phyloP scores from a whole-genome alignment of 768 basidiomycete species.

The Xerocomellus intermedius region DNA sequence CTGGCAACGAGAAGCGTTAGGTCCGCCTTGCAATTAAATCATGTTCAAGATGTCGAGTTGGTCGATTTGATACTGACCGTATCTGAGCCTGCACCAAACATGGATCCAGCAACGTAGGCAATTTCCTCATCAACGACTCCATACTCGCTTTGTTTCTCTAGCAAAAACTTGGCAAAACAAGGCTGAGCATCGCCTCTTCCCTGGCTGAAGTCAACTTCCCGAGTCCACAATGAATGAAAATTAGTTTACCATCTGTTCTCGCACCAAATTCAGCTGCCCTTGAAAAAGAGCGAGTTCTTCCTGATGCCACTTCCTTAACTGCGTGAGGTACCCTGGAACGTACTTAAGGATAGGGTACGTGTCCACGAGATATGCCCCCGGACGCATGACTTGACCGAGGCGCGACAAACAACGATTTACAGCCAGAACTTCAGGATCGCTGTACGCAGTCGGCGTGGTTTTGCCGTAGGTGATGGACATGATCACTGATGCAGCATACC shows the following conservation, averaged over 20 bases:
- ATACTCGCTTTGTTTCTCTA: conserved; percentile 36
- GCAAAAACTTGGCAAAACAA: conserved; percentile 37
- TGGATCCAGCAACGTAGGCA: conserved; percentile 39
- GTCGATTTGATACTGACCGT: conserved; percentile 28
- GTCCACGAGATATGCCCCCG: conserved; percentile 30
- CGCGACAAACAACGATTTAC: conserved; percentile 27
- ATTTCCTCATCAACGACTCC: conserved; percentile 35
- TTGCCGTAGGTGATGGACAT: conserved; percentile 42
- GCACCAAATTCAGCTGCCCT: conserved; percentile 29
- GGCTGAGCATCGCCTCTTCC: conserved; percentile 21
- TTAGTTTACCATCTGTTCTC: conserved; percentile 29
- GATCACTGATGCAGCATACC: conserved; percentile 39
- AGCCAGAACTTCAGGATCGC: conserved; percentile 35
- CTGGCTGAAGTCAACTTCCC: conserved; percentile 14
- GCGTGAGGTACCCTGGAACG: conserved; percentile 40
- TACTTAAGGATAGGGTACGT: conserved; percentile 22
- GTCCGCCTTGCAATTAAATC: no score
- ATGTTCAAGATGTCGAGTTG: background rate
- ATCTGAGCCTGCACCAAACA: conserved; percentile 44
- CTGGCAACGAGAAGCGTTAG: conserved; percentile 11
- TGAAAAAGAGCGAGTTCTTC: conserved; percentile 37
- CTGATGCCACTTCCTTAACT: conserved; percentile 50
- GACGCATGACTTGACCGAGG: conserved; percentile 25
- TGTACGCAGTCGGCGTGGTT: conserved; percentile 36
- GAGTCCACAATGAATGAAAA: no score